Percentiles rank a stretch among this genome's conserved stretches.
Conservation (phyloP, 2,329 filamentous ascomycete genomes). For the Pleurostoma richardsiae region DNA sequence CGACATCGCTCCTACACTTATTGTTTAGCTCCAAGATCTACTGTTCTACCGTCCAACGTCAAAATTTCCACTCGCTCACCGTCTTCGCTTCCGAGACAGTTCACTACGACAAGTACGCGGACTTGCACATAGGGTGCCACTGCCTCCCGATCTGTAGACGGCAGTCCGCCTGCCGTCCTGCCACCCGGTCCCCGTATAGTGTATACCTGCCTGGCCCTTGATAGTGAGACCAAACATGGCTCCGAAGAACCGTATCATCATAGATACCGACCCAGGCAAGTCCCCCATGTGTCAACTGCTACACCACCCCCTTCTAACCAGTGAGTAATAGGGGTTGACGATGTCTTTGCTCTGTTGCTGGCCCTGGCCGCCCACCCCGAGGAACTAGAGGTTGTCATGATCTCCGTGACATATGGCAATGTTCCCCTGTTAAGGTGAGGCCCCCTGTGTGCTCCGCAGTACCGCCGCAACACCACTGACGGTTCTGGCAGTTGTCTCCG, state of each 20-base stretch:
- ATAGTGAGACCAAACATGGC: conserved; percentile 41
- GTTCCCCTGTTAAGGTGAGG: conserved; percentile 74
- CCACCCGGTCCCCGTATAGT: too few species aligned
- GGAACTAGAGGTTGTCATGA: conserved; percentile 78
- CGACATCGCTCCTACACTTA: too few species aligned
- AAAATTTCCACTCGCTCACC: too few species aligned
- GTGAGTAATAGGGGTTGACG: conserved; percentile 67
- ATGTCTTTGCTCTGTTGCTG: conserved; percentile 82
- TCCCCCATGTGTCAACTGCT: background rate
- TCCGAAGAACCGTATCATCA: conserved; percentile 74
- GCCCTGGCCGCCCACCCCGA: conserved; percentile 77
- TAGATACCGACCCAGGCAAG: conserved; percentile 87
- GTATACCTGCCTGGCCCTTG: too few species aligned
- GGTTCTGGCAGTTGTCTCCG: conserved; percentile 62
- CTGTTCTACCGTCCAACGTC: too few species aligned
- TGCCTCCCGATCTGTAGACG: too few species aligned
- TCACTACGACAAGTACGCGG: too few species aligned
- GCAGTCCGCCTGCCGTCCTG: too few species aligned
- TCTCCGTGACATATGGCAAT: conserved; percentile 93
- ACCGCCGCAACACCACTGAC: conserved; percentile 1
- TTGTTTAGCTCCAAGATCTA: too few species aligned
- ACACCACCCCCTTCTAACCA: conserved; percentile 3
- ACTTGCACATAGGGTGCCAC: too few species aligned
- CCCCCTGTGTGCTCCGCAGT: background rate
- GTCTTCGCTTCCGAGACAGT: too few species aligned